Base-by-base conservation (phyloP, 225 moss, liverwort and hornwort genomes). In the Bryum argenteum region DNA sequence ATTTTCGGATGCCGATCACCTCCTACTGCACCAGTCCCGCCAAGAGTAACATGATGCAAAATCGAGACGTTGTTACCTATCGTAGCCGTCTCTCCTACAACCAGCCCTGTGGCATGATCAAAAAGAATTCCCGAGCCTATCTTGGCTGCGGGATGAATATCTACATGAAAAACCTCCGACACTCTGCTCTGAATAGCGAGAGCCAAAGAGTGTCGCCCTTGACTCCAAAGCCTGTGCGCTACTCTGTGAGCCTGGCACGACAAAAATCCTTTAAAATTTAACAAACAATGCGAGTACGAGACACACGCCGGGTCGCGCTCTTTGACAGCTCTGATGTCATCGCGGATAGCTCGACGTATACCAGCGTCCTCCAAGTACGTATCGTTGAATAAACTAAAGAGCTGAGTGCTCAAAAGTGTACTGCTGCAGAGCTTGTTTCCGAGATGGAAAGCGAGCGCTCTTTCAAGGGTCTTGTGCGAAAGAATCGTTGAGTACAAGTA, bases 341-440 rank as follows among this genome's bases (percentile, higher is more conserved):
- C 71, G 17, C 82, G 69, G 3, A 85, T 47, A 38, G 85, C 82
- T 33, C 73, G 66, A 38, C 79, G 75, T 10, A 82, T 85, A 45
- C 57, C 53, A 8, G 54, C 75, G 33, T 82, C 79, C 51, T 76
- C 82, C 45, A 74, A 70, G 13, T 77, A 81, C 0, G 82, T 85
- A 47, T 85, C 85, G 39, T 70, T 69, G 33, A 85, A 61, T 40
- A 85, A 73, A 28, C 62, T 82, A 26, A 82, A 82, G n/a, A 85
- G 77, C 21, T 82, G 79, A 12, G 82, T 85, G 82, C 74, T 85
- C 21, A 82, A 65, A 10, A 85, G 67, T 18, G 82, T 82, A 45
- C 22, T 82, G 73, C 79, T 82, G 28, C 76, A 66, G 45, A 85
- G 85, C 76, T 85, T 85, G 82, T 85, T 85, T 72, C 82, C 85